phyloP scores from a whole-genome alignment of 2,329 filamentous ascomycete species.

The Diplocarpon mali region DNA sequence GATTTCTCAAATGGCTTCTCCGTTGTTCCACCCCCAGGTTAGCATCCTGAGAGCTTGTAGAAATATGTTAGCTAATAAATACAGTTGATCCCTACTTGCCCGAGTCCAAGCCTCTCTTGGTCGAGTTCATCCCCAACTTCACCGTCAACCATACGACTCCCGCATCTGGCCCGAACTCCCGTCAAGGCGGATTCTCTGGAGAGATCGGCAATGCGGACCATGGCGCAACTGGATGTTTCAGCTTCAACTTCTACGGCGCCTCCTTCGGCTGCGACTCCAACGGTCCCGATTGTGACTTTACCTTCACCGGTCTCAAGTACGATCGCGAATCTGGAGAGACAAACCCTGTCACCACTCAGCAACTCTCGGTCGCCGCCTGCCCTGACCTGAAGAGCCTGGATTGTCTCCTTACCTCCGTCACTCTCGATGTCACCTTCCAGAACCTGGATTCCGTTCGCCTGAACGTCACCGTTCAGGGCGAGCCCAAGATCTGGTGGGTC shows the following conservation, averaged over 20 bases:
- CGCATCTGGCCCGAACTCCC: conserved; percentile 14
- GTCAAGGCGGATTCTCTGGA: conserved; percentile 23
- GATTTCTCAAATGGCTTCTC: conserved; percentile 29
- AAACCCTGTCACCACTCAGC: conserved; percentile 19
- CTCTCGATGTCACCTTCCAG: conserved; percentile 22
- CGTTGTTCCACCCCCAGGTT: conserved; percentile 24
- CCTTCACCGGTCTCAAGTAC: conserved; percentile 28
- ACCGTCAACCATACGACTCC: conserved; percentile 11
- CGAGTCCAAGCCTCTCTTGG: conserved; percentile 23
- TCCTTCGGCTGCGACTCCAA: conserved; percentile 32
- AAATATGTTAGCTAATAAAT: neutral
- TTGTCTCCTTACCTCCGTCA: conserved; percentile 26
- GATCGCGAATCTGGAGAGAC: conserved; percentile 15
- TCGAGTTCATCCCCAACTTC: conserved; percentile 26
- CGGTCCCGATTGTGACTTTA: conserved; percentile 28
- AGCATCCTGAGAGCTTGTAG: neutral
- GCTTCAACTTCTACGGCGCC: conserved; percentile 27
- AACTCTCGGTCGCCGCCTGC: conserved; percentile 25
- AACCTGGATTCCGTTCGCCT: conserved; percentile 32
- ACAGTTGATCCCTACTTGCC: conserved; percentile 22
- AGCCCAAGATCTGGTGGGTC: conserved; percentile 35
- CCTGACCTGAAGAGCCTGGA: conserved; percentile 13
- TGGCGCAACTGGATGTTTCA: conserved; percentile 27
- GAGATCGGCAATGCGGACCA: conserved; percentile 22
- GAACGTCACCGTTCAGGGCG: conserved; percentile 29